Percentiles rank a stretch among this genome's conserved stretches.
phyloP scores from a whole-genome alignment of 2,329 filamentous ascomycete genomes.

The Geosmithia flava region DNA sequence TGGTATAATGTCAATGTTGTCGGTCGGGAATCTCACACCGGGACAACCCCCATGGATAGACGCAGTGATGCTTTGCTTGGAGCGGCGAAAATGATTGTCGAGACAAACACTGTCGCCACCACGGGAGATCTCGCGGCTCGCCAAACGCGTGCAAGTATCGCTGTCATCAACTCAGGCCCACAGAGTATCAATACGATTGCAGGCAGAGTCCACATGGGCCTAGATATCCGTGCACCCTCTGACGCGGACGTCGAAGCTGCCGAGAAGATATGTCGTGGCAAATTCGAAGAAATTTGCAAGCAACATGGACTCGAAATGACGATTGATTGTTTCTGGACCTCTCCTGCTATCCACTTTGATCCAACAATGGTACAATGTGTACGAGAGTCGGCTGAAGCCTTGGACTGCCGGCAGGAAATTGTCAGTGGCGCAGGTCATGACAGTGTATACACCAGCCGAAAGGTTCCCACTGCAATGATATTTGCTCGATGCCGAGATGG shows the following conservation, averaged over 20 bases:
- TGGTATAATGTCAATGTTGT: conserved; percentile 16
- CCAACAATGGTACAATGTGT: too few relatives aligned
- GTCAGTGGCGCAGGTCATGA: conserved; percentile 33
- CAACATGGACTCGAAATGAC: too few relatives aligned
- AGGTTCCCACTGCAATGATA: conserved; percentile 23
- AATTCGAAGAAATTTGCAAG: conserved; percentile 9
- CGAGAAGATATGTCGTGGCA: conserved; percentile 9
- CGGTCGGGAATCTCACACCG: conserved; percentile 16
- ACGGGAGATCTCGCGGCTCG: conserved; percentile 1
- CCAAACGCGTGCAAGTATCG: conserved; percentile 15
- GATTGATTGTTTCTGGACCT: too few relatives aligned
- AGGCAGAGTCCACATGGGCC: conserved; percentile 49
- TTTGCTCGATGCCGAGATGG: conserved; percentile 22
- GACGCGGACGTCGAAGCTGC: conserved; percentile 40
- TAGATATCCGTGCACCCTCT: conserved; percentile 50
- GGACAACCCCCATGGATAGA: conserved; percentile 17
- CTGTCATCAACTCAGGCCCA: conserved; percentile 21
- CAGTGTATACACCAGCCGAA: conserved; percentile 19
- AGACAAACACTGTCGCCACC: conserved; percentile 13
- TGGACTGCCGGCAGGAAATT: conserved; percentile 49
- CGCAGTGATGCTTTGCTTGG: conserved; percentile 20
- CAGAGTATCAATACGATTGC: conserved; percentile 55
- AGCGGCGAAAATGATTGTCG: conserved; percentile 19
- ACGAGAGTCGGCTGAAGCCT: too few relatives aligned
- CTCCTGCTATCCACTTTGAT: conserved; percentile 49